Evolutionary conservation across 345 rosid genomes (phyloP).

Genomic region (Syzygium oleosum): DNA sequence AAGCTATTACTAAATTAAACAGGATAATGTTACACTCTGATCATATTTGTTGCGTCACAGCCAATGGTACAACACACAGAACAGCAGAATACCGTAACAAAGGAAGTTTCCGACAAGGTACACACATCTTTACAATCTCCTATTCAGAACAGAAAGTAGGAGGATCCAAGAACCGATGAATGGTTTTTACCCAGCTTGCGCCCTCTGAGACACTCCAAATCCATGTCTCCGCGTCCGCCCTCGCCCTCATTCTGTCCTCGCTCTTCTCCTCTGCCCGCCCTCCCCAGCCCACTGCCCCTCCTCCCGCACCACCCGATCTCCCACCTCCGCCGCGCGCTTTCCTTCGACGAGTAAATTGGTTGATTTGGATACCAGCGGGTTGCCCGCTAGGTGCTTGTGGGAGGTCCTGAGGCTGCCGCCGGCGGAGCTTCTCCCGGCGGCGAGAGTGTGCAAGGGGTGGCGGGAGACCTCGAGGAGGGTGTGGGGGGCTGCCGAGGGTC

Average conservation of each 20-base stretch:
- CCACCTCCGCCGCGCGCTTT: conserved; percentile 71
- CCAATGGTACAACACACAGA: neutral
- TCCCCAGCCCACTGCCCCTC: no score
- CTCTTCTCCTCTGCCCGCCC: no score
- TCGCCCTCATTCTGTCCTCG: no score
- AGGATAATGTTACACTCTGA: neutral
- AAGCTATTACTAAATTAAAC: neutral
- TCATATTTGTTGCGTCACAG: neutral
- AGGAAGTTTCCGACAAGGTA: neutral
- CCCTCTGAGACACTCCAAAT: conserved; percentile 80
- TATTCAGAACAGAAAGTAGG: conserved; percentile 31
- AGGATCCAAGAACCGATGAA: conserved; percentile 41
- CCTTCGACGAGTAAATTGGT: conserved; percentile 46
- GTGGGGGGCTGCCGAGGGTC: conserved; percentile 92
- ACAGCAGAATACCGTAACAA: neutral
- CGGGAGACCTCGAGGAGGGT: no score
- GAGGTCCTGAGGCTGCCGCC: conserved; percentile 84
- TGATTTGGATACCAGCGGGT: conserved; percentile 12
- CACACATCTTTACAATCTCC: neutral
- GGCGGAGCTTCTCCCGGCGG: conserved; percentile 56
- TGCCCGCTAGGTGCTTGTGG: conserved; percentile 58
- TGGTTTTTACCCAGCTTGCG: conserved; percentile 50
- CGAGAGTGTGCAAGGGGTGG: conserved; percentile 86
- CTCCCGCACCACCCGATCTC: conserved; percentile 47
- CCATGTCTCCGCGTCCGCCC: no score